Conservation (phyloP, 2,329 filamentous ascomycete species). For the Colletotrichum tofieldiae region DNA sequence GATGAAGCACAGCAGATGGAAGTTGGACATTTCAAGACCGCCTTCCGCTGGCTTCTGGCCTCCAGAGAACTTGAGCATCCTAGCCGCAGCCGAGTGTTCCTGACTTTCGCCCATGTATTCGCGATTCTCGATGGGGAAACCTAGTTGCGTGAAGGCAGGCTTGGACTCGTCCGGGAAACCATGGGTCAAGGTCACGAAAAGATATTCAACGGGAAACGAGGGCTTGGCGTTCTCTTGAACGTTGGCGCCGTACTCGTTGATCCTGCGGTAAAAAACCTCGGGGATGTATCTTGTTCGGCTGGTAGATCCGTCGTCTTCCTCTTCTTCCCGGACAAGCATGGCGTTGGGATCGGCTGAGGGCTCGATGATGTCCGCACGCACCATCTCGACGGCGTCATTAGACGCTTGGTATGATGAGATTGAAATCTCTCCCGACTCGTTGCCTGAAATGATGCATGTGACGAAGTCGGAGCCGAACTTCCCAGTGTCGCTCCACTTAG, state of each 20-base stretch:
- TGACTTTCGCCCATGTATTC: constrained; percentile 89
- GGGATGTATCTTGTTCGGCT: constrained; percentile 90
- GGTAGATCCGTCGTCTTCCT: constrained; percentile 81
- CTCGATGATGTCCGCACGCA: constrained; percentile 93
- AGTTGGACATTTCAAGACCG: constrained; percentile 85
- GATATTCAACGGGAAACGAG: constrained; percentile 95
- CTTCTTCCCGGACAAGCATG: constrained; percentile 95
- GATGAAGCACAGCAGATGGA: constrained; percentile 93
- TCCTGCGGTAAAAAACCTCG: constrained; percentile 94
- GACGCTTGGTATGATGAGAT: constrained; percentile 96
- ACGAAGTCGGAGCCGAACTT: constrained; percentile 97
- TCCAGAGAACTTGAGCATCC: constrained; percentile 76
- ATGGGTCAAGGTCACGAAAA: constrained; percentile 95
- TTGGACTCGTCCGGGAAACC: constrained; percentile 89
- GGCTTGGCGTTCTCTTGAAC: constrained; percentile 98
- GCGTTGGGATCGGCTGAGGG: constrained; percentile 92
- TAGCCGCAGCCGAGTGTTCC: constrained; percentile 78
- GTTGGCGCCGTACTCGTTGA: constrained; percentile 97
- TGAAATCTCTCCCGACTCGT: constrained; percentile 88
- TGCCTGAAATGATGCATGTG: constrained; percentile 95
- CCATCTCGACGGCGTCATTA: constrained; percentile 97
- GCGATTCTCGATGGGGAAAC: constrained; percentile 93
- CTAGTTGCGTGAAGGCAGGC: constrained; percentile 80
- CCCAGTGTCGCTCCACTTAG: constrained; percentile 97
- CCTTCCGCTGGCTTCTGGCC: constrained; percentile 74